These are phyloP conservation scores for Carex pumila DNA, from an alignment of 176 grass and related monocot species.

Conservation along the genomic window DNA sequence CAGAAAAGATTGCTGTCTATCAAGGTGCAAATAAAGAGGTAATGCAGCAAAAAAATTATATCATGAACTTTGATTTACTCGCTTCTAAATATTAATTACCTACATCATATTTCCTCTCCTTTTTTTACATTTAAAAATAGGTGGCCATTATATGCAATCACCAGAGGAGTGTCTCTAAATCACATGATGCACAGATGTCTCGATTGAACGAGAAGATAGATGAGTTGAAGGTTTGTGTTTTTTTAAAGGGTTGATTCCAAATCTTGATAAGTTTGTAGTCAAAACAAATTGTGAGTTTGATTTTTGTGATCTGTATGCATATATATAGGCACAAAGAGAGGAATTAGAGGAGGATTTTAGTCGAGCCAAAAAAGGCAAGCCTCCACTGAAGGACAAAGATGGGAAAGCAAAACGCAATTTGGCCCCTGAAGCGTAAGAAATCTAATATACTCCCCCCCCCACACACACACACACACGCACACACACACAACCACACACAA, in stretches of 20 bases:
- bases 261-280: neutral
- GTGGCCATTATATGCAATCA: constrained; percentile 99
- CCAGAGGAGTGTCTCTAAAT: constrained; percentile 91
- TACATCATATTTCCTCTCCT: neutral
- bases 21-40: constrained; percentile 95
- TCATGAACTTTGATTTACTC: neutral
- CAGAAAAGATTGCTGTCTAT: constrained; percentile 91
- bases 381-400: constrained; percentile 72
- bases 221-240: constrained; percentile 58
- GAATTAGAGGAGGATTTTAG: constrained; percentile 68
- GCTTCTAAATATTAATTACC: neutral
- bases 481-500: too few relatives aligned
- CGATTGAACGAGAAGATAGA: constrained; percentile 90
- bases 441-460: neutral
- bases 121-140: constrained; percentile 26
- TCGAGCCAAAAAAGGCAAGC: constrained; percentile 68
- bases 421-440: constrained; percentile 60
- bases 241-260: constrained; percentile 9
- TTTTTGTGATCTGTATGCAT: neutral
- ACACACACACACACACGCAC: too few relatives aligned
- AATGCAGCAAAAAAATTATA: neutral
- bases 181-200: constrained; percentile 86
- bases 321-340: constrained; percentile 52
- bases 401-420: constrained; percentile 81
- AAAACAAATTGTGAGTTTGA: neutral